Base-by-base conservation (phyloP, 1,139 yeast species). In the Blastobotrys aristatus region DNA sequence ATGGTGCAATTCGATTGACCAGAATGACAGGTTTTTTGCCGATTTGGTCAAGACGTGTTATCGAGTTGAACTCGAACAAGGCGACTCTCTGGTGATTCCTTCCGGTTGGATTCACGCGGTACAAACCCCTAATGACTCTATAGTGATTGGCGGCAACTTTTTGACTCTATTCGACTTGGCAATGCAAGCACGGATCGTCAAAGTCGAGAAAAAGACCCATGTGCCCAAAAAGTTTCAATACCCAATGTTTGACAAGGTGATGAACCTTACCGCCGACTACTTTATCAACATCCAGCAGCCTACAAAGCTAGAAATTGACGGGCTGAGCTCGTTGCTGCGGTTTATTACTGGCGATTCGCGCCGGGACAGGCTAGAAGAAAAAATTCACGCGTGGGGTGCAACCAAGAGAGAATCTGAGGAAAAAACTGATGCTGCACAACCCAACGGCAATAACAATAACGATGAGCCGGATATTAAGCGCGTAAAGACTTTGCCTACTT, bases 101-200 rank as follows among this genome's bases (percentile, higher is more conserved):
- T 80, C 95, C 45, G 96, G 96, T 0, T 89, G 96, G 95, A 88
- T 89, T 45, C 97, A 89, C 65, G 83, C 94, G 0, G 97, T 89
- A 0, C 80, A 80, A 59, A 88, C 96, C 0, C 94, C 95, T 0
- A 69, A 70, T 17, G 96, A 89, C 60, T 79, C 95, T 0, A 68
- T 88, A 1, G 89, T 89, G 2, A 78, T 89, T 48, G 96, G 97
- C 1, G 96, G 97, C 0, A 89, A 89, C 62, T 89, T 81, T 61
- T 67, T 89, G 29, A 86, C 95, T 0, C 62, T 79, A 39, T 68
- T 78, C 50, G 82, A 84, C 57, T 66, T 87, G 57, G 67, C 69
- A 11, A 80, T 74, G 54, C 95, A 89, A 60, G 64, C 86, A 34
- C 70, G 70, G 44, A 75, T 87, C 6, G 76, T 77, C 44, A 69